Evolutionary conservation across 2,329 filamentous ascomycete genomes (phyloP).

Genomic region (Scytalidium lignicola): DNA sequence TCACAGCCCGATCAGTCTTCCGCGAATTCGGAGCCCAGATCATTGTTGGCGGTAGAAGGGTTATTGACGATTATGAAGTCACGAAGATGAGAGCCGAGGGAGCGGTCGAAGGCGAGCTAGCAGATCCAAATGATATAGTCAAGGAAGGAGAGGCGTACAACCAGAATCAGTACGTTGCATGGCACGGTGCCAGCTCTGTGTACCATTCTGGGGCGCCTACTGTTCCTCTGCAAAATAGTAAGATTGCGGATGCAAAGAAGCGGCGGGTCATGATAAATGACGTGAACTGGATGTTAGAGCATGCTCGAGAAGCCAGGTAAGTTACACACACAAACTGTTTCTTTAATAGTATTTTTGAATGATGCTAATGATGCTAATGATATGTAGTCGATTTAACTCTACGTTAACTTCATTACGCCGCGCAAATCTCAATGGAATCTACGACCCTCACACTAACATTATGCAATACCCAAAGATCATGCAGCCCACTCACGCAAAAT

Average conservation of each 20-base stretch:
- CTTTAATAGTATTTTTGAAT: too few species aligned
- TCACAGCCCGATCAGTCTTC: conserved; percentile 94
- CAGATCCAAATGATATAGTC: conserved; percentile 83
- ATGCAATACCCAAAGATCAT: conserved; percentile 84
- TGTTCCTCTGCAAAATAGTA: conserved; percentile 70
- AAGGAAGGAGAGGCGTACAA: conserved; percentile 85
- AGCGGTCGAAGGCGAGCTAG: conserved; percentile 80
- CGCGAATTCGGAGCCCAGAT: conserved; percentile 94
- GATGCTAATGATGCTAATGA: conserved; percentile 9
- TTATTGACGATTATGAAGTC: conserved; percentile 87
- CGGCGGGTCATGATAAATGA: conserved; percentile 84
- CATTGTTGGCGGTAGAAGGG: conserved; percentile 79
- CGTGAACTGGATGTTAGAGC: conserved; percentile 94
- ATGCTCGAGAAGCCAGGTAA: conserved; percentile 85
- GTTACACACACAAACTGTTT: conserved; percentile 20
- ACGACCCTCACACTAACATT: conserved; percentile 89
- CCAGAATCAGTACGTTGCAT: conserved; percentile 97
- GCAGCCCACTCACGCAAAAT: conserved; percentile 82
- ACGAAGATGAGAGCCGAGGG: conserved; percentile 70
- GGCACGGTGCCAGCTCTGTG: conserved; percentile 94
- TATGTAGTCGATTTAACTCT: conserved; percentile 73
- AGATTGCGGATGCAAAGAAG: conserved; percentile 72
- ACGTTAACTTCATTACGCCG: conserved; percentile 60
- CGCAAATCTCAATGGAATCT: conserved; percentile 68
- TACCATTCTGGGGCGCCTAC: conserved; percentile 81